Conservation (phyloP, 106 monocot species). For the Allium cepa region DNA sequence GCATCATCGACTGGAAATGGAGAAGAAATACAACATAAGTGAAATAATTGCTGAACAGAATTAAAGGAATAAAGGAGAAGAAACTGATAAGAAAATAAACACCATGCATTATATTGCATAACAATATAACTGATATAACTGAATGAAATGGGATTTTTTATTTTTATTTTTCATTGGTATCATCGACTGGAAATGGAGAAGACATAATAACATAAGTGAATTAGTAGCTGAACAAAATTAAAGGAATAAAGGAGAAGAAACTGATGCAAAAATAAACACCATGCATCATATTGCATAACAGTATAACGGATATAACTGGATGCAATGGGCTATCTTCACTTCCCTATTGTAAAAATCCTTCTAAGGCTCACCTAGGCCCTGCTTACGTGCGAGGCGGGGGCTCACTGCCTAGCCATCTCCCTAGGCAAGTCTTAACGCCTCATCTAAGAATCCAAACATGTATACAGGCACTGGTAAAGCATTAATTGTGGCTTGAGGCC, state of each 20-base stretch:
- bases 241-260: not conserved
- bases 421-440: no score
- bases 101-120: not conserved
- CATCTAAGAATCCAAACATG: no score
- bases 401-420: no score
- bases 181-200: conserved; percentile 42
- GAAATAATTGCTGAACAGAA: not conserved
- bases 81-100: not conserved
- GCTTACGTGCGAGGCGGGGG: no score
- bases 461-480: no score
- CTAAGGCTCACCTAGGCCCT: no score
- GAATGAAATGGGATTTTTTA: conserved; percentile 1
- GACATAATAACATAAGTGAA: conserved; percentile 16
- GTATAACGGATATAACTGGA: no score
- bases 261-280: no score
- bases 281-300: no score
- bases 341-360: no score
- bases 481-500: not conserved
- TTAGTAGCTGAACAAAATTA: not conserved
- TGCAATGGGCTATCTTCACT: no score
- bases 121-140: not conserved
- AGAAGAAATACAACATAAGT: conserved; percentile 20
- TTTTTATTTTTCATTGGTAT: conserved; percentile 28
- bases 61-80: not conserved
- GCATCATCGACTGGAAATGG: conserved; percentile 45